A percentile compares a stretch with the other conserved stretches of the same genome.
Evolutionary conservation across 352 stramenopile genomes (phyloP).

Genomic region (Phytophthora multivora): DNA sequence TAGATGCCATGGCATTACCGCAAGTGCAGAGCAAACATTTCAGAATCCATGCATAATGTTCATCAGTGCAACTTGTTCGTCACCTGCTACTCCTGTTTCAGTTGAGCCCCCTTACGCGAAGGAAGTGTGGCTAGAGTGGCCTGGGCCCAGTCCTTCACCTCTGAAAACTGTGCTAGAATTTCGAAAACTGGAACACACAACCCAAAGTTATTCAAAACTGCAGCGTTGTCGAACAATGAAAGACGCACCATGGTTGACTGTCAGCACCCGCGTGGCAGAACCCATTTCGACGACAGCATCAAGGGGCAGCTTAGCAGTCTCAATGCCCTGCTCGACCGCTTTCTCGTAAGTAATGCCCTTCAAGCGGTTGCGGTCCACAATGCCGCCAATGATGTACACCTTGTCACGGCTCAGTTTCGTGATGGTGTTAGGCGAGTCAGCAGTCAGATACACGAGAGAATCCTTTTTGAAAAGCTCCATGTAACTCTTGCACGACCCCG

Average conservation of each 20-base stretch:
- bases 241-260: slow-evolving; percentile 87
- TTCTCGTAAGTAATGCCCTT: slow-evolving; percentile 93
- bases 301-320: slow-evolving; percentile 93
- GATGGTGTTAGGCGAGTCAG: slow-evolving; percentile 93
- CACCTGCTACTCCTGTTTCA: slow-evolving; percentile 45
- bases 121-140: slow-evolving; percentile 72
- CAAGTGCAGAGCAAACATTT: neutral
- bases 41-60: slow-evolving; percentile 9
- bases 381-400: slow-evolving; percentile 97
- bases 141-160: slow-evolving; percentile 77
- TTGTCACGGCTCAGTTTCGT: slow-evolving; percentile 87
- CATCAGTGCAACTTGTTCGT: slow-evolving; percentile 8
- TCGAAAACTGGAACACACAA: slow-evolving; percentile 64
- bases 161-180: slow-evolving; percentile 74
- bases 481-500: slow-evolving; percentile 58
- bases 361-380: slow-evolving; percentile 97
- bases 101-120: slow-evolving; percentile 66
- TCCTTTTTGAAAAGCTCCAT: slow-evolving; percentile 81
- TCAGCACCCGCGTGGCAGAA: slow-evolving; percentile 75
- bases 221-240: neutral
- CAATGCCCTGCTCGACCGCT: slow-evolving; percentile 88
- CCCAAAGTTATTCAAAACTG: neutral
- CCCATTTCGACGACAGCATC: slow-evolving; percentile 82
- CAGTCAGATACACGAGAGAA: slow-evolving; percentile 94
- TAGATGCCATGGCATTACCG: slow-evolving; percentile 10